Percentiles rank a stretch among this genome's conserved stretches.
Evolutionary conservation across 192 early-diverging fungal genomes (phyloP).

Genomic region (Backusella morwellensis): DNA sequence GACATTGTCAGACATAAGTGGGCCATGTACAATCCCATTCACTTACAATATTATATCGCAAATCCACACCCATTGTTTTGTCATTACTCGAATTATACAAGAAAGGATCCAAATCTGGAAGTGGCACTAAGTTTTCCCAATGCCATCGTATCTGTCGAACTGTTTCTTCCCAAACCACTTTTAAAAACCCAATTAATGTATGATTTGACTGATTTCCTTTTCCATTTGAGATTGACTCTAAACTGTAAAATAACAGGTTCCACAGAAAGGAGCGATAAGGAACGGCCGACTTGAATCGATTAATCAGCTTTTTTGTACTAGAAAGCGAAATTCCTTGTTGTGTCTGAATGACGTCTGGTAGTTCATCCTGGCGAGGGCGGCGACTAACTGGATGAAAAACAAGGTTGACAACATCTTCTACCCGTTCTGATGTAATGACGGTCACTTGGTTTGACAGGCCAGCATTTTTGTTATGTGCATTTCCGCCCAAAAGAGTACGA

Average conservation of each 20-base stretch:
- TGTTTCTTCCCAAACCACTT: slow-evolving; percentile 66
- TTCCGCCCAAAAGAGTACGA: slow-evolving; percentile 12
- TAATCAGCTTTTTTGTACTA: slow-evolving; percentile 39
- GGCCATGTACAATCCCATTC: neutral
- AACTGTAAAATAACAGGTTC: slow-evolving; percentile 45
- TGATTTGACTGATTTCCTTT: slow-evolving; percentile 12
- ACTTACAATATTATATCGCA: slow-evolving; percentile 58
- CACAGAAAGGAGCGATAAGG: slow-evolving; percentile 55
- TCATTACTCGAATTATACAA: slow-evolving; percentile 8
- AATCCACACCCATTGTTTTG: slow-evolving; percentile 44
- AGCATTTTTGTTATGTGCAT: neutral
- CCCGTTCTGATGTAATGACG: slow-evolving; percentile 34
- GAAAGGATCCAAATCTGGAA: slow-evolving; percentile 49
- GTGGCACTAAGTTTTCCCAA: slow-evolving; percentile 58
- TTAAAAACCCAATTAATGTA: slow-evolving; percentile 52
- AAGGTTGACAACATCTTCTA: slow-evolving; percentile 43
- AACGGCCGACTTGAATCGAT: slow-evolving; percentile 40
- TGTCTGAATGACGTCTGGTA: neutral
- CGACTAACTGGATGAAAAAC: slow-evolving; percentile 32
- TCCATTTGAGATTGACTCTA: slow-evolving; percentile 40
- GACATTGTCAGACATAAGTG: neutral
- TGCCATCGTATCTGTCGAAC: slow-evolving; percentile 57
- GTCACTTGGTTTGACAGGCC: neutral
- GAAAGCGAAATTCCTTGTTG: slow-evolving; percentile 2
- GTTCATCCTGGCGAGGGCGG: neutral